Base-by-base conservation (phyloP, 192 early-diverging fungal genomes). In the Lunasporangiospora selenospora region DNA sequence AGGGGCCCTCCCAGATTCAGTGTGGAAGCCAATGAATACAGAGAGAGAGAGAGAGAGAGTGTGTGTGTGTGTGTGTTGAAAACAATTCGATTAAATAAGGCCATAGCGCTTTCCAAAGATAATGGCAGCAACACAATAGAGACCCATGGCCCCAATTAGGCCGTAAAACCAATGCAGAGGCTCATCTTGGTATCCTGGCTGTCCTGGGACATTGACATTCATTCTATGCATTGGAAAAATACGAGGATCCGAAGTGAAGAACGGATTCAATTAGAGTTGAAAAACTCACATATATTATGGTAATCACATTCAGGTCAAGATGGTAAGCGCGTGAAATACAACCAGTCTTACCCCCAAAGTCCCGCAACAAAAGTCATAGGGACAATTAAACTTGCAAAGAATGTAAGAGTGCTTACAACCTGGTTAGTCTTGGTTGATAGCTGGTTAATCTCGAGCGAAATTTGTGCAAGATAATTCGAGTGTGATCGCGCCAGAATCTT, bases 391-490 rank as follows among this genome's bases (percentile, higher is more conserved):
- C 80, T 78, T 2, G 82, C 81, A 21, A 86, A 75, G 16, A 79
- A 79, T 7, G 83, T 83, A 49, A 85, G 36, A 32, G 75, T 79
- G 2, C 77, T 75, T 7, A 85, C 54, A 1, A 81, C 63, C 19
- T 65, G 73, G 53, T 83, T 85, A 19, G 79, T 82, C 41, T 79
- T 80, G 54, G 83, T 85, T 5, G 79, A 80, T 18, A 75, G 65
- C 43, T 83, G 78, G 8, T 79, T 83, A 75, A 92, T 85, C 65
- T 90, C 90, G n/a, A 92, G 81, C 2, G 88, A 90, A 59, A 92
- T 88, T 43, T 88, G 85, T 5, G 91, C 90, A 15, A 91, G 53
- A 32, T 92, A 91, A 62, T 91, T 91, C 16, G 88, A 83, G 51
- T 92, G 89, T 7, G 88, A 86, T 29, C 89, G 63, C 3, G 84